Base-by-base conservation (phyloP, 2,329 filamentous ascomycete species). In the Talaromyces sp. region DNA sequence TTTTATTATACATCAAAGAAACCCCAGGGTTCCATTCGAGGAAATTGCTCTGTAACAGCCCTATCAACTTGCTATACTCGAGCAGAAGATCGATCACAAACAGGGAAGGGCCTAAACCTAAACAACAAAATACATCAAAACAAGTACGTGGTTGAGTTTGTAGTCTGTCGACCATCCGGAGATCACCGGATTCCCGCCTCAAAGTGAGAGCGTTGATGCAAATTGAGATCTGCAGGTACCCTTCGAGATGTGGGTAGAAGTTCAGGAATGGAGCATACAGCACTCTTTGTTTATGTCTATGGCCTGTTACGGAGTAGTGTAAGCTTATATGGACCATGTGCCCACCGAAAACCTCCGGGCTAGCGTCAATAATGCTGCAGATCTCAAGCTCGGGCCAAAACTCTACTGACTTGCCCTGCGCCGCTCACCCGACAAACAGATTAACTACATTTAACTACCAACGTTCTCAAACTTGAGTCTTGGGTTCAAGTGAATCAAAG, bases 181-280 rank as follows among this genome's bases (percentile, higher is more conserved):
- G 20, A 58, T 49, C 47, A 51, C 44, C 56, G 56, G 52, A 53
- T 40, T 20, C 40, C 37, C 49, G 44, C 36, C 20, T 7, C 16
- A 33, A 9, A 9, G 16, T 22, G 27, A 52, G 24, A 24, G 17
- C 24, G n/a, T 41, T 29, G 29, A 16, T 11, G 17, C 51, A 59
- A 42, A 59, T 59, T 59, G 22, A 50, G 57, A 59, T 59, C 57
- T 52, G 49, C 57, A 51, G 43, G 43, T 44, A 35, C 43, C 45
- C 30, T 40, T 47, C 19, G 9, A 24, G 20, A 27, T 17, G 41
- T 33, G 46, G 39, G 37, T 47, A 35, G 45, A 37, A 36, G 22
- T 30, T 30, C 39, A 43, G 47, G 37, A 40, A 40, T 19, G 47
- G 32, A 47, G 47, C 35, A 42, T 51, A 40, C 20, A 35, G 46